Conservation (phyloP, 73 alveolate genomes). For the Breviolum minutum region DNA sequence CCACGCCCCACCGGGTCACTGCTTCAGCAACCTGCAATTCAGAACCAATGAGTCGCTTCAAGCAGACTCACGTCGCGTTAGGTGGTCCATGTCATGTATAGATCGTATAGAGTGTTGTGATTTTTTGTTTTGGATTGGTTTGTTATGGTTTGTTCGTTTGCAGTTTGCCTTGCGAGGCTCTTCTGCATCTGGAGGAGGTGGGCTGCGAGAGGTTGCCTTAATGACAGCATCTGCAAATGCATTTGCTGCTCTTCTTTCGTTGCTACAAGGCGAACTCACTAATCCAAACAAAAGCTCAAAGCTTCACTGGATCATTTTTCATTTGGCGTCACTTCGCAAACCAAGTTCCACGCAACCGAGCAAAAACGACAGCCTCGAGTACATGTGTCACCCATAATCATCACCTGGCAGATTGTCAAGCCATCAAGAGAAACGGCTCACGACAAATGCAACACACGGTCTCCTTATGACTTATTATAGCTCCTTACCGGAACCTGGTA, state of each 20-base stretch:
- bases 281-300: neutral
- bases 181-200: constrained; percentile 93
- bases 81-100: neutral
- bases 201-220: constrained; percentile 86
- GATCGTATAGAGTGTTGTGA: neutral
- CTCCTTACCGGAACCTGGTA: too few relatives aligned
- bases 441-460: neutral
- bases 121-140: neutral
- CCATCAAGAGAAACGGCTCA: neutral
- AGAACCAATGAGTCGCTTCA: neutral
- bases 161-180: constrained; percentile 77
- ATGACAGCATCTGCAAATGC: neutral
- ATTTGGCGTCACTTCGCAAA: neutral
- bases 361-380: constrained; percentile 95
- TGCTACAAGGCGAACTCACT: neutral
- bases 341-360: constrained; percentile 32
- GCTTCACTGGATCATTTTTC: neutral
- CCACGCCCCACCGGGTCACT: constrained; percentile 86
- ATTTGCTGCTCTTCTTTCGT: too few relatives aligned
- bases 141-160: neutral
- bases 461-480: too few relatives aligned
- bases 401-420: constrained; percentile 17
- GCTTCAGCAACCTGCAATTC: constrained; percentile 76
- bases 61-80: neutral
- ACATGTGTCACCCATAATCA: constrained; percentile 94